Percentiles rank a stretch among this genome's conserved stretches.
These are phyloP conservation scores for Neltuma alba DNA, from an alignment of 306 rosid species.

Conservation along the genomic window DNA sequence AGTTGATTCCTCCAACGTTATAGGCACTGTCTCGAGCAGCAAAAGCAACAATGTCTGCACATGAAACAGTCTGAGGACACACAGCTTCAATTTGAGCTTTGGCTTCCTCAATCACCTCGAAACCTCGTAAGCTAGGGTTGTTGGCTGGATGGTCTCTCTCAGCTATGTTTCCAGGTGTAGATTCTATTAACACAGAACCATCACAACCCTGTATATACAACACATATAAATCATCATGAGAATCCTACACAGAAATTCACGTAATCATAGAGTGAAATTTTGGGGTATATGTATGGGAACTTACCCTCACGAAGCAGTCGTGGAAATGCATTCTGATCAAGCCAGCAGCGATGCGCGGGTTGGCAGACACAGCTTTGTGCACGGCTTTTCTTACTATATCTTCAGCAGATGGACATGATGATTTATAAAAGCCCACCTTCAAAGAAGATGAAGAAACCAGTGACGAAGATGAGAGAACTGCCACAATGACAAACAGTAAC, in stretches of 20 bases:
- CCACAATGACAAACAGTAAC: neutral
- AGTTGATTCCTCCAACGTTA: neutral
- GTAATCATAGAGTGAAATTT: too few species aligned
- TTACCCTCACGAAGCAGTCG: neutral
- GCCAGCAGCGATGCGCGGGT: neutral
- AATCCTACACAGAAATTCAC: too few species aligned
- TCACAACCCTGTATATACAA: neutral
- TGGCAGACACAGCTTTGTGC: neutral
- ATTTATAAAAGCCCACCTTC: neutral
- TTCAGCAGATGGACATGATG: slow-evolving; percentile 2
- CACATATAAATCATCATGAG: too few species aligned
- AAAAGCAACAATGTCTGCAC: neutral
- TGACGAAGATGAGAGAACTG: neutral
- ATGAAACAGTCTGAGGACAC: neutral
- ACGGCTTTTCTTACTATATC: neutral
- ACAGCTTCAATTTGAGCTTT: neutral
- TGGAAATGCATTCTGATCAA: slow-evolving; percentile 1
- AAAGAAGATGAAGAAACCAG: slow-evolving; percentile 26
- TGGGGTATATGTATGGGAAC: neutral
- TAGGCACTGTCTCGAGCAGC: neutral
- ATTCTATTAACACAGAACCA: neutral
- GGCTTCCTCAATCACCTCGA: neutral
- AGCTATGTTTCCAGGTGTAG: neutral
- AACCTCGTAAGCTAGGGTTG: slow-evolving; percentile 21
- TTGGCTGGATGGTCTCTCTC: neutral